Percentiles rank a stretch among this genome's conserved stretches.
Evolutionary conservation across 257 asterid genomes (phyloP).

Genomic region (Ilex asprella): DNA sequence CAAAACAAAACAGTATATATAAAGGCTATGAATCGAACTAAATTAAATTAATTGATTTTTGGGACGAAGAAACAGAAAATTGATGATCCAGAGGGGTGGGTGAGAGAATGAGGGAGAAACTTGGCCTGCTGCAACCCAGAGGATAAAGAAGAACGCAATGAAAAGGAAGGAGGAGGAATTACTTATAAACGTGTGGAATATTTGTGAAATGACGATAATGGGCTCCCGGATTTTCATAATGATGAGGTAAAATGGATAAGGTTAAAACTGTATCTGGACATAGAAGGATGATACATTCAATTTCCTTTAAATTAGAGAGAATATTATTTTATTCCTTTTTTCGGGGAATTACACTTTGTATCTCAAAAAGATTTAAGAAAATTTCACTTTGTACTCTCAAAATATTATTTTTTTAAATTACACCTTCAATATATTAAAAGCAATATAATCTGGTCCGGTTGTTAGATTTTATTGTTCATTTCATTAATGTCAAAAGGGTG

Average conservation of each 20-base stretch:
- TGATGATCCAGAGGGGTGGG: constrained; percentile 12
- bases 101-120: constrained; percentile 1
- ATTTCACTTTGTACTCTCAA: too few relatives aligned
- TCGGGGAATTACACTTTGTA: too few relatives aligned
- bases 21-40: not conserved
- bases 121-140: constrained; percentile 6
- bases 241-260: constrained; percentile 11
- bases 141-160: constrained; percentile 12
- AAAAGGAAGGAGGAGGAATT: too few relatives aligned
- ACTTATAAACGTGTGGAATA: constrained; percentile 3
- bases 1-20: not conserved
- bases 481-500: too few relatives aligned
- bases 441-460: too few relatives aligned
- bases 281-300: not conserved
- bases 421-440: too few relatives aligned
- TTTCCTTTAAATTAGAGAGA: not conserved
- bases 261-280: constrained; percentile 14
- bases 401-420: too few relatives aligned
- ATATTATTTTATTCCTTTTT: too few relatives aligned
- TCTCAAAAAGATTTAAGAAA: too few relatives aligned
- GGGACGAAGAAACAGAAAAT: not conserved
- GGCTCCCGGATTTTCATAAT: constrained; percentile 10
- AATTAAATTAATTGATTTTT: too few relatives aligned
- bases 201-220: constrained; percentile 38
- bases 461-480: too few relatives aligned